Evolutionary conservation across 2,329 filamentous ascomycete species (phyloP).

Genomic region (Penicillium sp.): DNA sequence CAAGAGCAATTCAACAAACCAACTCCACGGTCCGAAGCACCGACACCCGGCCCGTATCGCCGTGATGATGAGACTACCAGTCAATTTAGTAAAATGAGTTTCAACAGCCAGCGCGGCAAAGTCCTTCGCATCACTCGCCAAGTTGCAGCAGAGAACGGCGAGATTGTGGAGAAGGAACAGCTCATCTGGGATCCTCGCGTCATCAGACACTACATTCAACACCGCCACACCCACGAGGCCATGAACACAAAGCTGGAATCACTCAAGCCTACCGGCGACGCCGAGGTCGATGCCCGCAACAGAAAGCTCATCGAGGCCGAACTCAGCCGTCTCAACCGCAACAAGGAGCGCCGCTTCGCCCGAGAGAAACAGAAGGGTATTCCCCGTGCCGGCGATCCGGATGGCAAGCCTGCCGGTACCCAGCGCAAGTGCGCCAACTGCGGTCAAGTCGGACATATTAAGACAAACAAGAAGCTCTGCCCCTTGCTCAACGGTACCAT

Average conservation of each 20-base stretch:
- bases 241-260: constrained; percentile 70
- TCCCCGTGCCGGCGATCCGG: constrained; percentile 48
- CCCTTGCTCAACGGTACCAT: constrained; percentile 83
- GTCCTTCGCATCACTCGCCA: constrained; percentile 73
- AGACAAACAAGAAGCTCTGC: constrained; percentile 97
- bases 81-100: constrained; percentile 72
- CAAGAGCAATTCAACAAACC: constrained; percentile 49
- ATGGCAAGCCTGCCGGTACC: constrained; percentile 67
- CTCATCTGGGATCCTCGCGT: constrained; percentile 78
- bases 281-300: constrained; percentile 64
- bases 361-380: constrained; percentile 84
- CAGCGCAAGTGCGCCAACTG: constrained; percentile 95
- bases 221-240: constrained; percentile 70
- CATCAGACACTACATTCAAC: constrained; percentile 83
- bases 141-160: constrained; percentile 63
- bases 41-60: constrained; percentile 57
- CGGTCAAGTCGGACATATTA: constrained; percentile 95
- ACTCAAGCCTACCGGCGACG: constrained; percentile 65
- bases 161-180: constrained; percentile 61
- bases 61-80: constrained; percentile 75
- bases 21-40: constrained; percentile 67
- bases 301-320: constrained; percentile 69
- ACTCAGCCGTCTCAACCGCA: constrained; percentile 80
- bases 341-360: constrained; percentile 84
- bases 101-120: constrained; percentile 68